Conservation (phyloP, 2,329 filamentous ascomycete species). For the Penicillium oxalicum region DNA sequence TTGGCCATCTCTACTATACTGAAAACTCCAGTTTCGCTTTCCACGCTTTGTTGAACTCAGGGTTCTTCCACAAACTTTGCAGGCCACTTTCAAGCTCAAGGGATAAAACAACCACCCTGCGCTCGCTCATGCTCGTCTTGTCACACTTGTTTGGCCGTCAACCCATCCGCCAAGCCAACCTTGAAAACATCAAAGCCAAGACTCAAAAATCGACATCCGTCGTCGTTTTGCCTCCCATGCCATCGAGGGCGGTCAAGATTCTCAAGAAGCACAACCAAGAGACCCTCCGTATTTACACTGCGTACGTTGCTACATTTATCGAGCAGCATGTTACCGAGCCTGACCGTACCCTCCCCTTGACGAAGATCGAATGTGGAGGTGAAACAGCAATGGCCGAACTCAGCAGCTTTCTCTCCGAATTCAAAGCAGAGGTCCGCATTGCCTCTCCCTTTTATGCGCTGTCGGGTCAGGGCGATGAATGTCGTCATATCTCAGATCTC, state of each 20-base stretch:
- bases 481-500: slow-evolving; percentile 58
- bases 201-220: slow-evolving; percentile 57
- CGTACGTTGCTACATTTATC: slow-evolving; percentile 64
- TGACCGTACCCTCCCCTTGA: slow-evolving; percentile 57
- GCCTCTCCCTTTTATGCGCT: too few species aligned
- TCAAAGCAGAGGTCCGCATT: too few species aligned
- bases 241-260: slow-evolving; percentile 50
- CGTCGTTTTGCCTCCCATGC: slow-evolving; percentile 60
- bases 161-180: slow-evolving; percentile 42
- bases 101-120: slow-evolving; percentile 44
- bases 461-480: slow-evolving; percentile 45
- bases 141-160: slow-evolving; percentile 63
- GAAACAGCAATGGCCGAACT: too few species aligned
- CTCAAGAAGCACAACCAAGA: slow-evolving; percentile 59
- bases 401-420: too few species aligned
- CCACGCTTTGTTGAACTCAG: slow-evolving; percentile 64
- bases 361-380: slow-evolving; percentile 37
- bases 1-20: slow-evolving; percentile 69
- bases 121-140: slow-evolving; percentile 62
- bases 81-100: slow-evolving; percentile 46
- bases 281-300: slow-evolving; percentile 60
- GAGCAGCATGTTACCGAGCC: slow-evolving; percentile 54
- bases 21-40: slow-evolving; percentile 72
- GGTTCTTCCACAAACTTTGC: slow-evolving; percentile 64
- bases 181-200: slow-evolving; percentile 32